Percentiles rank a stretch among this genome's conserved stretches.
Evolutionary conservation across 352 stramenopile genomes (phyloP).

Genomic region (Globisporangium sylvaticum): DNA sequence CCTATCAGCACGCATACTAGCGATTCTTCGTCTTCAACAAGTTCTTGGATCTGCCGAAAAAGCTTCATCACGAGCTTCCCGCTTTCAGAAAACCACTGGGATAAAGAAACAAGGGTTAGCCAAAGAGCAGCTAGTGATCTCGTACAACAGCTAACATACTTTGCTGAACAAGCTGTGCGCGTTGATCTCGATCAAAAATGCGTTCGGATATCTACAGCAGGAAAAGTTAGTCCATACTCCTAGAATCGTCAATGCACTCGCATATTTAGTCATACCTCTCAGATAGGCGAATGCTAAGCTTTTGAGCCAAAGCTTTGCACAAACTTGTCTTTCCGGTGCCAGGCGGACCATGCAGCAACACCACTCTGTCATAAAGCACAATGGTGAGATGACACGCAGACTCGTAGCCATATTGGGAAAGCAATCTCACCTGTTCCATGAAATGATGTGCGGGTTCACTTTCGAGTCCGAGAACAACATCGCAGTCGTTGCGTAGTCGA

Average conservation of each 20-base stretch:
- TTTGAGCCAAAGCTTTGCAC: slow-evolving; percentile 90
- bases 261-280: slow-evolving; percentile 34
- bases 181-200: slow-evolving; percentile 90
- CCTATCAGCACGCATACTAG: slow-evolving; percentile 91
- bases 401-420: background rate
- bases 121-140: background rate
- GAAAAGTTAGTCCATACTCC: background rate
- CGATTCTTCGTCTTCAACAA: slow-evolving; percentile 85
- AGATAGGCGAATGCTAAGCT: slow-evolving; percentile 86
- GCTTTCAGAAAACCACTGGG: slow-evolving; percentile 92
- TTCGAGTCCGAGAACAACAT: slow-evolving; percentile 87
- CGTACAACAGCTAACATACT: slow-evolving; percentile 17
- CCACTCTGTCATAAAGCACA: slow-evolving; percentile 35
- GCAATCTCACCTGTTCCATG: slow-evolving; percentile 76
- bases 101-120: background rate
- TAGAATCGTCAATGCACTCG: background rate
- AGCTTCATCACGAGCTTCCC: slow-evolving; percentile 92
- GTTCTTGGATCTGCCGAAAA: slow-evolving; percentile 89
- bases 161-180: slow-evolving; percentile 92
- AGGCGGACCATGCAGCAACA: slow-evolving; percentile 89
- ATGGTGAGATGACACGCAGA: background rate
- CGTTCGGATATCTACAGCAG: slow-evolving; percentile 44
- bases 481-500: slow-evolving; percentile 87
- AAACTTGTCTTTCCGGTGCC: slow-evolving; percentile 93
- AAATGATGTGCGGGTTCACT: slow-evolving; percentile 87